Evolutionary conservation across 768 basidiomycete genomes (phyloP).

Genomic region (Sistotremastrum suecicum): DNA sequence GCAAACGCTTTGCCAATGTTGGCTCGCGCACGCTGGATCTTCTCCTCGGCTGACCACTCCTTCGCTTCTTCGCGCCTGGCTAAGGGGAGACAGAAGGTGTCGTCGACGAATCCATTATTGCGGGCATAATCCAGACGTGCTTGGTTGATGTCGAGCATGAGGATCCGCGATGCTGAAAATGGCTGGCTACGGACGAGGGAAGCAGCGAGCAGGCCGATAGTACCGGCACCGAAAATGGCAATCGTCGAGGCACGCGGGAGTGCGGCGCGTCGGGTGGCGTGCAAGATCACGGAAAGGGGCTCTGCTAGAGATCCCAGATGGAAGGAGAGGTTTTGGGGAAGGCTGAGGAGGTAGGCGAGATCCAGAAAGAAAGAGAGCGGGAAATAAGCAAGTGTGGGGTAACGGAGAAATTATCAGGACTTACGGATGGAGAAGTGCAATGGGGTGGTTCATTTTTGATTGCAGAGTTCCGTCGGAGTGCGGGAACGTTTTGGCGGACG

Average conservation of each 20-base stretch:
- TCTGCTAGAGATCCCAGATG: slow-evolving; percentile 84
- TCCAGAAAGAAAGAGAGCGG: slow-evolving; percentile 1
- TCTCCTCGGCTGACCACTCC: slow-evolving; percentile 31
- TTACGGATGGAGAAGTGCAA: slow-evolving; percentile 74
- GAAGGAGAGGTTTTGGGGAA: slow-evolving; percentile 63
- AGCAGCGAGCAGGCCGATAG: slow-evolving; percentile 86
- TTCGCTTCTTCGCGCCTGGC: slow-evolving; percentile 29
- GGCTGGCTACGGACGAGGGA: slow-evolving; percentile 53
- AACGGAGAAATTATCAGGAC: slow-evolving; percentile 17
- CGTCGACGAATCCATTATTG: slow-evolving; percentile 59
- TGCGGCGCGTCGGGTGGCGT: slow-evolving; percentile 33
- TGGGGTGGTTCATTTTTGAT: slow-evolving; percentile 79
- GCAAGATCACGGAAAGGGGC: slow-evolving; percentile 82
- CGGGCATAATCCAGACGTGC: slow-evolving; percentile 68
- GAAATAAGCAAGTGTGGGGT: slow-evolving; percentile 2
- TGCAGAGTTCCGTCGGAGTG: slow-evolving; percentile 90
- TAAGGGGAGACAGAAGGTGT: slow-evolving; percentile 50
- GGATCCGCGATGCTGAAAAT: slow-evolving; percentile 52
- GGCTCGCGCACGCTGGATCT: slow-evolving; percentile 46
- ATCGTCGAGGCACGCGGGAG: slow-evolving; percentile 46
- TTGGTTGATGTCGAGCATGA: slow-evolving; percentile 79
- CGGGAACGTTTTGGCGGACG: slow-evolving; percentile 81
- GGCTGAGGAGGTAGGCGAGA: slow-evolving; percentile 22
- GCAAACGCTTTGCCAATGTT: slow-evolving; percentile 35
- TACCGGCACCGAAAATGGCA: slow-evolving; percentile 84